A percentile compares a stretch with the other conserved stretches of the same genome.
phyloP scores from a whole-genome alignment of 352 stramenopile genomes.

The Phytopythium boreale region DNA sequence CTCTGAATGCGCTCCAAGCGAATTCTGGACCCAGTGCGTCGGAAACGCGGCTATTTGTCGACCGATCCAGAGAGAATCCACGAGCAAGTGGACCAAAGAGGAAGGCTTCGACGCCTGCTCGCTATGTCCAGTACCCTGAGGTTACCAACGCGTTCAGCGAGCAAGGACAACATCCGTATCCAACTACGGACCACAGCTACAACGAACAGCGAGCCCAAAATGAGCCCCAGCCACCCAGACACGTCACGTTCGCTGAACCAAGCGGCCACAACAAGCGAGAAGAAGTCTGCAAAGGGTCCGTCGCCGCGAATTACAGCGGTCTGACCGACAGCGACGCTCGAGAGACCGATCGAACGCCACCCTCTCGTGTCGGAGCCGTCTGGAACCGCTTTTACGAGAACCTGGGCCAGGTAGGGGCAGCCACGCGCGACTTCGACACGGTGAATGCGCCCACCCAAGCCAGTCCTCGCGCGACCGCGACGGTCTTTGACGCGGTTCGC shows the following conservation, averaged over 20 bases:
- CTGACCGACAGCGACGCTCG: constrained; percentile 11
- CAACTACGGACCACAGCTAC: neutral
- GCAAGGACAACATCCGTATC: neutral
- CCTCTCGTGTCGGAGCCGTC: constrained; percentile 51
- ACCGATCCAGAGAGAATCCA: neutral
- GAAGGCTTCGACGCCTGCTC: neutral
- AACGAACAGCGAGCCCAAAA: neutral
- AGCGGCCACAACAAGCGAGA: neutral
- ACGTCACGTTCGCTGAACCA: neutral
- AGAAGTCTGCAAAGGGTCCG: constrained; percentile 1
- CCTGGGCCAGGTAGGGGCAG: constrained; percentile 14
- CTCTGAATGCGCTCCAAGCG: constrained; percentile 35
- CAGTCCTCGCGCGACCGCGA: neutral
- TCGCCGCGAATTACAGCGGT: constrained; percentile 6
- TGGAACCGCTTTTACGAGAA: constrained; percentile 84
- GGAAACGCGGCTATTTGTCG: constrained; percentile 9
- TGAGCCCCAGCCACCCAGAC: neutral
- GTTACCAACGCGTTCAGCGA: neutral
- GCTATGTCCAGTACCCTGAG: neutral
- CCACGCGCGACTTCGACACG: neutral
- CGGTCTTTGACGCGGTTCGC: constrained; percentile 52
- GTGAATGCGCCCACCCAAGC: neutral
- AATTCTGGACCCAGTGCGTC: neutral
- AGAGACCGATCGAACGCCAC: constrained; percentile 19
- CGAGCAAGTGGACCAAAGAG: neutral